phyloP scores from a whole-genome alignment of 2,329 filamentous ascomycete genomes.

The Hirsutella thompsonii region DNA sequence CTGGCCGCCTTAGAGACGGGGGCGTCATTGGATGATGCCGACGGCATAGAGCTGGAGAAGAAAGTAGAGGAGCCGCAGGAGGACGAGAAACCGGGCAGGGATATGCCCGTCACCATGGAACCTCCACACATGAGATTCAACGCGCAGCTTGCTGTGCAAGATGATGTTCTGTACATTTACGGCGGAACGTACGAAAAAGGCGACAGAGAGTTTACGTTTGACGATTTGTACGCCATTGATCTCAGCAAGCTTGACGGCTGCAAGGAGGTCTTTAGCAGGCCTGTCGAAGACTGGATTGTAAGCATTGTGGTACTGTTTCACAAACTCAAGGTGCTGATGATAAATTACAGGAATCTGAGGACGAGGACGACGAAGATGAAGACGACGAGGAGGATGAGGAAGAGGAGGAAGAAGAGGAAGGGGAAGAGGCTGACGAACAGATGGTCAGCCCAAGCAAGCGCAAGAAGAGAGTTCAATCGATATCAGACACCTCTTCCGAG shows the following conservation, averaged over 20 bases:
- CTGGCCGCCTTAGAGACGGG: conserved; percentile 75
- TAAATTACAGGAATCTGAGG: conserved; percentile 37
- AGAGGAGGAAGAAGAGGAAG: conserved; percentile 38
- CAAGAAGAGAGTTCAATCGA: conserved; percentile 39
- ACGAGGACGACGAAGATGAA: conserved; percentile 45
- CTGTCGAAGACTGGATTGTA: conserved; percentile 73
- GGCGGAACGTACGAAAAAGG: conserved; percentile 93
- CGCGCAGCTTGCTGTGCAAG: conserved; percentile 77
- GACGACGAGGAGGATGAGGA: conserved; percentile 40
- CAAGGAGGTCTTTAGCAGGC: conserved; percentile 76
- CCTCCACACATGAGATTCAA: conserved; percentile 89
- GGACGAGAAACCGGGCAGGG: conserved; percentile 43
- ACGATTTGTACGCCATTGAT: conserved; percentile 87
- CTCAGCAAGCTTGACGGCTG: conserved; percentile 92
- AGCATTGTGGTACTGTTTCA: conserved; percentile 13
- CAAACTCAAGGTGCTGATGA: conserved; percentile 5
- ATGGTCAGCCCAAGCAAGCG: conserved; percentile 38
- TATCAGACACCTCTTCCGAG: conserved; percentile 24
- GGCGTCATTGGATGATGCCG: conserved; percentile 42
- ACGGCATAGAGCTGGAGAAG: conserved; percentile 35
- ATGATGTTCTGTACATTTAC: conserved; percentile 86
- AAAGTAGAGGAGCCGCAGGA: conserved; percentile 39
- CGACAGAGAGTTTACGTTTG: conserved; percentile 89
- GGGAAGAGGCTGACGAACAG: conserved; percentile 32
- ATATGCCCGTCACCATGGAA: conserved; percentile 60